phyloP scores from a whole-genome alignment of 768 basidiomycete species.

The Austroboletus eburneus region DNA sequence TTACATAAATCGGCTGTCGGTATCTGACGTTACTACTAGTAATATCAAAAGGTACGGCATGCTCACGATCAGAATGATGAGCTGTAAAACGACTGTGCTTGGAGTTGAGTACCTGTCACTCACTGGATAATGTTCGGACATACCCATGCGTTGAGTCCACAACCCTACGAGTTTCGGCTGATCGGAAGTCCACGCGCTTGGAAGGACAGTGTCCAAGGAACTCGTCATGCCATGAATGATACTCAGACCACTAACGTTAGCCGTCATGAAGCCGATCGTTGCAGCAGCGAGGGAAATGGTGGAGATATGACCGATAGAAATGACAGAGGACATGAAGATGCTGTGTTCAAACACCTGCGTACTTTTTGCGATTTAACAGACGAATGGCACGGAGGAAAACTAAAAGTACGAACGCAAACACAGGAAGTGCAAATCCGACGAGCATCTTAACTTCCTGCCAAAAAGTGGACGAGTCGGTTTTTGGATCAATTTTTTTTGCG shows the following conservation, averaged over 20 bases:
- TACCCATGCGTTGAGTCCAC: conserved; percentile 88
- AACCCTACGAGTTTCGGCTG: conserved; percentile 84
- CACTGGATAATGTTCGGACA: not conserved
- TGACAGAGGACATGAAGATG: conserved; percentile 76
- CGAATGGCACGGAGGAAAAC: not conserved
- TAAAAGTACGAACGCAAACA: conserved; percentile 56
- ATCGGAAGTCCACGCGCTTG: conserved; percentile 89
- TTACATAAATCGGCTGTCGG: conserved; percentile 46
- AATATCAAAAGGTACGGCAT: not conserved
- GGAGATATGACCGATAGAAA: conserved; percentile 91
- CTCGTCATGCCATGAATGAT: conserved; percentile 81
- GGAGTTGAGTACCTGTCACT: not conserved
- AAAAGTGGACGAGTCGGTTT: not conserved
- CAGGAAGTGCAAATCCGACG: conserved; percentile 63
- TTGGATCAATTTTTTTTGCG: too few species aligned
- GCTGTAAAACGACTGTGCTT: conserved; percentile 14
- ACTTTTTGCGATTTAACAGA: conserved; percentile 22
- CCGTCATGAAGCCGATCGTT: conserved; percentile 70
- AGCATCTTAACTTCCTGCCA: conserved; percentile 37
- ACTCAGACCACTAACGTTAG: conserved; percentile 51
- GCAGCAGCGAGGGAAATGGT: conserved; percentile 87
- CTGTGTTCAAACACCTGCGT: conserved; percentile 85
- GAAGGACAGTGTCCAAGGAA: conserved; percentile 89
- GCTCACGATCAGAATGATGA: conserved; percentile 51
- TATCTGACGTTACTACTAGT: not conserved